Percentiles rank a stretch among this genome's conserved stretches.
Evolutionary conservation across 2,329 filamentous ascomycete species (phyloP).

Genomic region (Colletotrichum tofieldiae): DNA sequence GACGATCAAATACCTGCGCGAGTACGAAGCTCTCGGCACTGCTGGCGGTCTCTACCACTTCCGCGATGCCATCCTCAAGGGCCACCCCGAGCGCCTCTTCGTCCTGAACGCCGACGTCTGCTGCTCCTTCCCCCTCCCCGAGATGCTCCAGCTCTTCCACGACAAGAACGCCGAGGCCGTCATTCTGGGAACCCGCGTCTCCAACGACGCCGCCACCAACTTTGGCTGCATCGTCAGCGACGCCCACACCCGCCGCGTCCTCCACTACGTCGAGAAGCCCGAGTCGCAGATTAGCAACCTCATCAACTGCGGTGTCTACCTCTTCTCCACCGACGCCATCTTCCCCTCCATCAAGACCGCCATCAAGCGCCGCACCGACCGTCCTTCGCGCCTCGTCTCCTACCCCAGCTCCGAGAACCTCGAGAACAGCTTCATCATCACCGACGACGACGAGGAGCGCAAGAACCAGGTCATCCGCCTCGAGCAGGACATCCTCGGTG

Average conservation of each 20-base stretch:
- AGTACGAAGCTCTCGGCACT: conserved; percentile 96
- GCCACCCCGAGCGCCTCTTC: conserved; percentile 93
- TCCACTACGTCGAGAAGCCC: conserved; percentile 99
- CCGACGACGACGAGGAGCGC: conserved; percentile 73
- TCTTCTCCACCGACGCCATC: conserved; percentile 95
- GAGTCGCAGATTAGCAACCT: conserved; percentile 98
- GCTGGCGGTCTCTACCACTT: conserved; percentile 99
- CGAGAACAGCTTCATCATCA: conserved; percentile 72
- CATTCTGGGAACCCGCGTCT: conserved; percentile 92
- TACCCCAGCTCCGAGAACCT: conserved; percentile 97
- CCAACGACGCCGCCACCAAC: conserved; percentile 92
- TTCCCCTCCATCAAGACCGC: conserved; percentile 95
- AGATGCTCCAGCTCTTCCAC: conserved; percentile 95
- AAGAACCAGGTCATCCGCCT: conserved; percentile 92
- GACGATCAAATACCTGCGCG: conserved; percentile 93
- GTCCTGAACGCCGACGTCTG: conserved; percentile 98
- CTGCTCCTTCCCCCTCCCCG: conserved; percentile 95
- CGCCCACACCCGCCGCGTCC: conserved; percentile 91
- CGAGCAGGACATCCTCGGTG: conserved; percentile 96
- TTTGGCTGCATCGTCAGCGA: conserved; percentile 99
- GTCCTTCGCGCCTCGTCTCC: conserved; percentile 86
- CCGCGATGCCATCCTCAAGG: conserved; percentile 98
- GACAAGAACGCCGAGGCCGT: conserved; percentile 97
- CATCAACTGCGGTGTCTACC: conserved; percentile 99
- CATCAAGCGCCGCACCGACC: conserved; percentile 95